A percentile compares a stretch with the other conserved stretches of the same genome.
Conservation (phyloP, 345 rosid species). For the Syzygium oleosum region DNA sequence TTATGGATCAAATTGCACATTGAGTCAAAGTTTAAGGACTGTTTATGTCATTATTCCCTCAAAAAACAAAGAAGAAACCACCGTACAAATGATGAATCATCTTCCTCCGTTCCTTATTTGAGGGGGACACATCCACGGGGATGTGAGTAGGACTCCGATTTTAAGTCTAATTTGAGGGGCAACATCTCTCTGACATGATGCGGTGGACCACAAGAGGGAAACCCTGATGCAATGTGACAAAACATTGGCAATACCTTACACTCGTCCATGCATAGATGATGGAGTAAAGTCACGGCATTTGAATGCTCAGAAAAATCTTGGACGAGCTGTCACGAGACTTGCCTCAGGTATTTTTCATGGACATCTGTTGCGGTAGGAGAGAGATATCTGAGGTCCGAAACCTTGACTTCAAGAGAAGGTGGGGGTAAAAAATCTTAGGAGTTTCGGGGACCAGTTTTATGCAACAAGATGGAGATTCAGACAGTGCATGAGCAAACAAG, state of each 20-base stretch:
- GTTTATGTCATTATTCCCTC: no score
- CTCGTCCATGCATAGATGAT: background rate
- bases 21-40: no score
- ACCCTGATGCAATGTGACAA: background rate
- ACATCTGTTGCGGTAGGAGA: background rate
- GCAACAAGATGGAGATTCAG: background rate
- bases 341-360: background rate
- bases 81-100: background rate
- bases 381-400: background rate
- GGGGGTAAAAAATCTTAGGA: background rate
- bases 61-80: background rate
- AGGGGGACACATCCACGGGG: background rate
- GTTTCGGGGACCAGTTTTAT: background rate
- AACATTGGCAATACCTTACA: background rate
- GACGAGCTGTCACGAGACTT: background rate
- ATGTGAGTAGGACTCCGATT: background rate
- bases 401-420: background rate
- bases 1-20: no score
- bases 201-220: background rate
- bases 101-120: background rate
- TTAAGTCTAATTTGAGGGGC: background rate
- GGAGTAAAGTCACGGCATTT: background rate
- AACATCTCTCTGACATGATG: background rate
- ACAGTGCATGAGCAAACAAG: background rate
- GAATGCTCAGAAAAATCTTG: rapidly evolving